Evolutionary conservation across 148 eudicot genomes (phyloP).

Genomic region (Vaccinium macrocarpon): DNA sequence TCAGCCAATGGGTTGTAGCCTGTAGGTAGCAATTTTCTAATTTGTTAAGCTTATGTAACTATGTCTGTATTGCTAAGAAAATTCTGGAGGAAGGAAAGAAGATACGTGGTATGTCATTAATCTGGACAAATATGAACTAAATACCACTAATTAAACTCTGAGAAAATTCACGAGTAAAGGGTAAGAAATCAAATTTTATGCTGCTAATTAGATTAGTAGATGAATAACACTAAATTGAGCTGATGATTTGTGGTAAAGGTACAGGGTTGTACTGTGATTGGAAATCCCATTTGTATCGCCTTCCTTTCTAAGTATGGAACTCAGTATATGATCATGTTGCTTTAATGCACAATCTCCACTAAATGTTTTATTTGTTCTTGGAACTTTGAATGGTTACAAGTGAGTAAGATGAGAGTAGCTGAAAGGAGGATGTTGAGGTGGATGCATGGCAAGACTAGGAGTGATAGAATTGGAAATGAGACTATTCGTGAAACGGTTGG

Average conservation of each 20-base stretch:
- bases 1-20: not conserved
- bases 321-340: not conserved
- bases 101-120: too few relatives aligned
- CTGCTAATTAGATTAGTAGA: not conserved
- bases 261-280: not conserved
- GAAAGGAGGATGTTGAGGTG: too few relatives aligned
- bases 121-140: not conserved
- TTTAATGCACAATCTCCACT: not conserved
- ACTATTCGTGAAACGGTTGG: too few relatives aligned
- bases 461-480: too few relatives aligned
- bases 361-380: not conserved
- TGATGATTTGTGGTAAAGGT: not conserved
- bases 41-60: not conserved
- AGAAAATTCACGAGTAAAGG: not conserved
- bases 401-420: too few relatives aligned
- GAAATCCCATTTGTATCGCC: not conserved
- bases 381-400: too few relatives aligned
- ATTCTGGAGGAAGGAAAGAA: not conserved
- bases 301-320: not conserved
- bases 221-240: not conserved
- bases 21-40: not conserved
- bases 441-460: too few relatives aligned
- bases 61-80: not conserved
- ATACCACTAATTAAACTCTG: not conserved
- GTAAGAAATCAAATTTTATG: not conserved